Base-by-base conservation (phyloP, 2,329 filamentous ascomycete genomes). In the Monosporascus sp. region DNA sequence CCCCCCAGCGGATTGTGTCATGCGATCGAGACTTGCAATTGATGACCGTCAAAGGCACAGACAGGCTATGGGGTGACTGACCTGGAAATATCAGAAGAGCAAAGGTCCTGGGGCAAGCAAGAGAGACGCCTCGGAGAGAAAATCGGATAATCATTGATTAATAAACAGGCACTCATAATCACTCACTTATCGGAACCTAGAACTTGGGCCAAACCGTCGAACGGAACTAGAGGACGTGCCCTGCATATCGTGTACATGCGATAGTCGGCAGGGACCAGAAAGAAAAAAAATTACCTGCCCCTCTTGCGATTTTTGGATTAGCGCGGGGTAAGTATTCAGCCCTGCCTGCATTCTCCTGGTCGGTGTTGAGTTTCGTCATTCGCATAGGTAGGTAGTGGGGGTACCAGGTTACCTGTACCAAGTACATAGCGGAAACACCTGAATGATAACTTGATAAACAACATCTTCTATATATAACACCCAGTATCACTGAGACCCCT, bases 271-370 rank as follows among this genome's bases (percentile, higher is more conserved):
- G 18, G 44, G 44, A 8, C 44, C 44, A 2, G 15, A 3, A 18
- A 36, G n/a, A 39, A 44, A 50, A 63, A 60, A 60, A 54, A 55
- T 54, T 53, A 25, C 51, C 49, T 62, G 58, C 67, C 68, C 66
- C 67, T 69, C 68, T 59, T 69, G 65, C 66, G 51, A 2, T 9
- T 61, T 64, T 31, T 27, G 46, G 65, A 38, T 58, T 63, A 63
- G 60, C 53, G 53, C 49, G 48, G 24, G 18, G 22, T 31, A 50
- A n/a, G 22, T 31, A 50, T 31, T n/a, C 41, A 20, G 24, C 24
- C 43, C 24, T 14, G 24, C 43, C 2, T 1, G n/a, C 31, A 18
- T 15, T 46, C 22, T 18, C 14, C 9, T 1, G 1, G 20, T 7
- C 43, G 3, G 14, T 7, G 24, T 25, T 25, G 7, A 25, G 14